A percentile compares a stretch with the other conserved stretches of the same genome.
These are phyloP conservation scores for Dendrostoma leiphaemia DNA, from an alignment of 2,329 filamentous ascomycete genomes.

Conservation along the genomic window DNA sequence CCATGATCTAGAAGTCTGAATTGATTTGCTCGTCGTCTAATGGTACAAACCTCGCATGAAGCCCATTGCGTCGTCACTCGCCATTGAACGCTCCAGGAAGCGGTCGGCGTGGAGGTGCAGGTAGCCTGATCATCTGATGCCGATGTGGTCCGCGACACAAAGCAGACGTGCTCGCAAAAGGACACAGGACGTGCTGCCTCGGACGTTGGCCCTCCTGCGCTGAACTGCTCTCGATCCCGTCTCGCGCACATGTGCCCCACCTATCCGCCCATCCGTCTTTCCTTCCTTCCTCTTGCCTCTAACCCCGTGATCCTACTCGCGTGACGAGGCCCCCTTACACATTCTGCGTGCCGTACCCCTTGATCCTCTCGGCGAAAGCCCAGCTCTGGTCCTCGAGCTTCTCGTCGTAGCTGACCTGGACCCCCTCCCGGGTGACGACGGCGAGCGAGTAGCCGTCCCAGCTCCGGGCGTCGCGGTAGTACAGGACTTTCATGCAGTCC, in stretches of 20 bases:
- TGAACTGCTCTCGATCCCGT: too few relatives aligned
- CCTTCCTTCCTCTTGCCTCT: background rate
- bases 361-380: constrained; percentile 94
- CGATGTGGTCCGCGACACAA: too few relatives aligned
- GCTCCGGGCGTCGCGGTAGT: constrained; percentile 93
- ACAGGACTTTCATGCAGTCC: constrained; percentile 98
- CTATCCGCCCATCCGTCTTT: too few relatives aligned
- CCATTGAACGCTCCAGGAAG: background rate
- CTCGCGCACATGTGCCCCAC: too few relatives aligned
- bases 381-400: constrained; percentile 94
- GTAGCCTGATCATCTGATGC: too few relatives aligned
- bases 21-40: constrained; percentile 6
- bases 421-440: constrained; percentile 82
- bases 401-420: constrained; percentile 80
- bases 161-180: too few relatives aligned
- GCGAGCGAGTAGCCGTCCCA: constrained; percentile 90
- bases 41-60: constrained; percentile 1
- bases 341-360: constrained; percentile 88
- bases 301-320: background rate
- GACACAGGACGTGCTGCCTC: too few relatives aligned
- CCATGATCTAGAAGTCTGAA: background rate
- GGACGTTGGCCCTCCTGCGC: too few relatives aligned
- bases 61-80: background rate
- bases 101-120: background rate
- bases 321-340: constrained; percentile 37